Conservation (phyloP, 306 rosid genomes). For the Benincasa hispida region DNA sequence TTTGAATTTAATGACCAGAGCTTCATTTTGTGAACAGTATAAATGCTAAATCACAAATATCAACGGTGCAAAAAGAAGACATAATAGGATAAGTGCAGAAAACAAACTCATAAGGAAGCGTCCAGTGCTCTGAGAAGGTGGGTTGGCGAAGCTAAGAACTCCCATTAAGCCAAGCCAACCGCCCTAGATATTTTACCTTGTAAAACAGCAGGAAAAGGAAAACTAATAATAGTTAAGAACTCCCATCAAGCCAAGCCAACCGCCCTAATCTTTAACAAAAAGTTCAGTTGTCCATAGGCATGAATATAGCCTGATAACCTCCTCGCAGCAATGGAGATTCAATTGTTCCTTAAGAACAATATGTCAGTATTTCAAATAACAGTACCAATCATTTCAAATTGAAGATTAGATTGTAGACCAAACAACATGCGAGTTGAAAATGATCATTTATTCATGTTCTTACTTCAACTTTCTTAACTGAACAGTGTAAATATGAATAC, state of each 20-base stretch:
- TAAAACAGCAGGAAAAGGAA: background rate
- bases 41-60: background rate
- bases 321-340: background rate
- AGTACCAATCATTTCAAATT: background rate
- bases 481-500: background rate
- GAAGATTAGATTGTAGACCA: background rate
- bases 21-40: background rate
- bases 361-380: background rate
- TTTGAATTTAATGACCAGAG: background rate
- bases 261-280: background rate
- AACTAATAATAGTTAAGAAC: background rate
- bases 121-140: background rate
- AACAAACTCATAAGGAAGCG: background rate
- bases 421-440: background rate
- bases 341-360: background rate
- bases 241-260: too few relatives aligned
- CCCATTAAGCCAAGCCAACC: background rate
- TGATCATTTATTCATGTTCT: background rate
- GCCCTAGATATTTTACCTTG: background rate
- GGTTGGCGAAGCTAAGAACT: background rate
- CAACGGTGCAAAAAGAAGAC: background rate
- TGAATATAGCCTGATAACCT: background rate
- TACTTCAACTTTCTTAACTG: background rate
- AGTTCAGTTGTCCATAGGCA: background rate
- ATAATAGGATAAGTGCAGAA: background rate